Evolutionary conservation across 768 basidiomycete species (phyloP), one percentile per base, ranked within the genome.

Genomic region (Hygrophorus russula): DNA sequence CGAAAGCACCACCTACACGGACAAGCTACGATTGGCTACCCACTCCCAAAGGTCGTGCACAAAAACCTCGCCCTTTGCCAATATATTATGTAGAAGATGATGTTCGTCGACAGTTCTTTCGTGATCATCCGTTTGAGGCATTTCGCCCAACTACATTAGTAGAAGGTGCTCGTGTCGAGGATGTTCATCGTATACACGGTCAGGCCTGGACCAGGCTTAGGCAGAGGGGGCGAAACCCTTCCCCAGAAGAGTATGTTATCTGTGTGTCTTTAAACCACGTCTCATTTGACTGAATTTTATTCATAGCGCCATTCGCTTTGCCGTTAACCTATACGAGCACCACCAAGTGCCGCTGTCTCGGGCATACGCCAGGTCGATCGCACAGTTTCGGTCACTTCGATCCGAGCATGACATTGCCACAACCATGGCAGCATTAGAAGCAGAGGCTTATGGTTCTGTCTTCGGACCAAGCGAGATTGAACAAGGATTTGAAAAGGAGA

Each of bases 41-140:
- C 50, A 31, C 34, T 53, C 8, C 43, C 54, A 34, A 50, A 51
- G 20, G 60, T 42, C 62, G 63, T 33, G 52, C 66, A 29, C 63
- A 62, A 34, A 65, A 66, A 36, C 61, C 66, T 20, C 63, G 63
- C 19, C 81, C 84, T 0, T 47, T 73, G 37, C 71, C 74, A 9
- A 72, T 98, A 40, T 67, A 69, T 42, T 96, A 92, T 57, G 46
- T 84, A 32, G 90, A 94, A 57, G 96, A 99, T 59, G 69, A 74
- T 48, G 67, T 98, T 46, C 79, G 96, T 29, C 70, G 78, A 43
- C 87, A 88, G 59, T 98, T 99, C 70, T 98, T 93, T 68, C 69
- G 70, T 33, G 96, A 99, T 66, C 93, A 96, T 59, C 92, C 96
- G 5, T 96, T 96, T 56, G 93, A 99, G 64, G 83, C 90, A 1